Conservation (phyloP, 257 asterid species). For the Ehretia macrophylla region DNA sequence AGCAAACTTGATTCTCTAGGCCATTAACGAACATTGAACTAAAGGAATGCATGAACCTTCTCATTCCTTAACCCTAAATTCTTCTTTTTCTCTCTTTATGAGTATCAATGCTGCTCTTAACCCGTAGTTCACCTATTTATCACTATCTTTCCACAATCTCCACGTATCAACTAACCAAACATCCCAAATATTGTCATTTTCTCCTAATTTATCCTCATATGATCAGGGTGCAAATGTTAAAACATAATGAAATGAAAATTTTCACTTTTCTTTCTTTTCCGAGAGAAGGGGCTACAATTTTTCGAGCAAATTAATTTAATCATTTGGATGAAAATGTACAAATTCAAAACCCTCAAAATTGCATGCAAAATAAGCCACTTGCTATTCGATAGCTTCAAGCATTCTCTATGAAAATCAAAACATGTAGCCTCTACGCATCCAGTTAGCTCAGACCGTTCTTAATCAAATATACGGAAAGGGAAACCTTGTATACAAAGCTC, state of each 20-base stretch:
- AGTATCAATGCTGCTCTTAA: no score
- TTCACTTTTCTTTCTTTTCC: background rate
- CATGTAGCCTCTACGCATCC: constrained; percentile 5
- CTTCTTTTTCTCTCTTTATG: no score
- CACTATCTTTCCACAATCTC: background rate
- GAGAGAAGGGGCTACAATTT: background rate
- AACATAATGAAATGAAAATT: background rate
- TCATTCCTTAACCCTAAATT: no score
- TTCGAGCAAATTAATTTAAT: background rate
- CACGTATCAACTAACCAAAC: background rate
- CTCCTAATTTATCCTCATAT: background rate
- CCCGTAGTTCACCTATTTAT: no score
- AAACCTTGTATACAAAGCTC: no score
- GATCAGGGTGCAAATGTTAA: background rate
- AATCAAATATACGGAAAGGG: background rate
- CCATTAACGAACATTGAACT: background rate
- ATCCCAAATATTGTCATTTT: background rate
- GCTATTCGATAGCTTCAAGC: background rate
- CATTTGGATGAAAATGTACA: background rate
- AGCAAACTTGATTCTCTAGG: background rate
- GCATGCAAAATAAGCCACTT: background rate
- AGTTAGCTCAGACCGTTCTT: constrained; percentile 8
- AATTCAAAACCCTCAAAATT: background rate
- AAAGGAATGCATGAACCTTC: background rate
- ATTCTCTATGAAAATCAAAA: background rate